phyloP scores from a whole-genome alignment of 192 early-diverging fungal genomes.

The Dissophora ornata region DNA sequence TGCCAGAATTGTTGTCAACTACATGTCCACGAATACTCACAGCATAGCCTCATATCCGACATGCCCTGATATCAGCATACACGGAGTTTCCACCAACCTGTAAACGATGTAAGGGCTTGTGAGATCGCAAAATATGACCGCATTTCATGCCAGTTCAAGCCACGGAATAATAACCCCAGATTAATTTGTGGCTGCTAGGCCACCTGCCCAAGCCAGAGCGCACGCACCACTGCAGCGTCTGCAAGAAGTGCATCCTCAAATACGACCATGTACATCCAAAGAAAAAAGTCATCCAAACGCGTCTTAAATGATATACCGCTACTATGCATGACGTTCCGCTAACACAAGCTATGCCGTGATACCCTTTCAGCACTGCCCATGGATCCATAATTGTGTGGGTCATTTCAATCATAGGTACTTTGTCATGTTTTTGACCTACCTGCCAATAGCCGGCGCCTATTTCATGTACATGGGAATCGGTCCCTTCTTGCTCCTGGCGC shows the following conservation, averaged over 20 bases:
- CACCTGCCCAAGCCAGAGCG: conserved; percentile 82
- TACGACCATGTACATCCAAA: conserved; percentile 83
- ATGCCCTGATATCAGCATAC: conserved; percentile 2
- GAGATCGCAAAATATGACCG: no score
- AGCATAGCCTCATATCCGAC: no score
- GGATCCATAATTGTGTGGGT: conserved; percentile 84
- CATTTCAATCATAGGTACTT: conserved; percentile 80
- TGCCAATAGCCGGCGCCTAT: conserved; percentile 54
- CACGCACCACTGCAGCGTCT: conserved; percentile 81
- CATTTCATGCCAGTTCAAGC: no score
- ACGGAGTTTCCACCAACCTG: conserved; percentile 19
- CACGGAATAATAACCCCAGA: no score
- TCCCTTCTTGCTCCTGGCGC: conserved; percentile 54
- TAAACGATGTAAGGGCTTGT: conserved; percentile 18
- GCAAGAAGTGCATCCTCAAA: conserved; percentile 75
- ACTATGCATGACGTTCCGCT: no score
- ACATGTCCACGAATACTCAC: neutral
- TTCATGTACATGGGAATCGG: conserved; percentile 56
- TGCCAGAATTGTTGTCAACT: no score
- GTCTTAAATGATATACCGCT: no score
- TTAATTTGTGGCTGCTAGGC: conserved; percentile 22
- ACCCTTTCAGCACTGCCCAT: conserved; percentile 67
- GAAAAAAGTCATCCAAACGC: no score
- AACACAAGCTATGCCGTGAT: no score
- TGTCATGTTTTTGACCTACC: conserved; percentile 73